Evolutionary conservation across 2,329 filamentous ascomycete genomes (phyloP), one percentile per base, ranked within the genome.

Genomic region (Beauveria brongniartii): DNA sequence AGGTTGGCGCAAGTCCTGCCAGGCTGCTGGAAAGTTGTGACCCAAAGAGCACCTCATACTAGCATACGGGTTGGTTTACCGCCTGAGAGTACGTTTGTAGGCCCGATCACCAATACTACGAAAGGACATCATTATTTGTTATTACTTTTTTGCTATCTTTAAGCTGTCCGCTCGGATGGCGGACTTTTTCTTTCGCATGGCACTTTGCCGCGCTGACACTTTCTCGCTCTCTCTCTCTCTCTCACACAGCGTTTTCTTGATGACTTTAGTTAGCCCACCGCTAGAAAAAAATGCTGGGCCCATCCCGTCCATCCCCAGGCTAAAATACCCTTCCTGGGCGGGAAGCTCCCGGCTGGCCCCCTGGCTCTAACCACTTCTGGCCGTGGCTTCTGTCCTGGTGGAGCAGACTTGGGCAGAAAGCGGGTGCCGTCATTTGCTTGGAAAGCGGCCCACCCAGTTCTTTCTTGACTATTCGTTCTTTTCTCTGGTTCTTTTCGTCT

Each of bases 361-460:
- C 55, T 58, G 46, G 46, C 34, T 16, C 55, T 58, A 58, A 43
- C 55, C 28, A 3, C 30, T 51, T 51, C 34, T 20, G 55, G 46
- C 12, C 12, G 50, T 41, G 37, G 34, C 46, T 44, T 47, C 50
- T 46, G 41, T 34, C 3, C 44, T 54, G n/a, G 48, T 54, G 26
- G 41, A 55, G 53, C 14, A 43, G 37, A 34, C 46, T 58, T 51
- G 46, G 46, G 55, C 46, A 41, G 30, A 58, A 58, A 58, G 55
- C 43, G 55, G 55, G 55, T 46, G 55, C 51, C 55, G 30, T 58
- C 34, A 8, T 8, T 20, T 51, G 50, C 50, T 40, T 12, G 44
- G 44, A 51, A 43, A 18, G 46, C 18, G 30, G 18, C 30, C 46
- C 34, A 40, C 30, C 34, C 34, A 40, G 12, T 26, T 58, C 22